Conservation (phyloP, 371 early-diverging fungal genomes). For the Amoeboaphelidium protococcarum region DNA sequence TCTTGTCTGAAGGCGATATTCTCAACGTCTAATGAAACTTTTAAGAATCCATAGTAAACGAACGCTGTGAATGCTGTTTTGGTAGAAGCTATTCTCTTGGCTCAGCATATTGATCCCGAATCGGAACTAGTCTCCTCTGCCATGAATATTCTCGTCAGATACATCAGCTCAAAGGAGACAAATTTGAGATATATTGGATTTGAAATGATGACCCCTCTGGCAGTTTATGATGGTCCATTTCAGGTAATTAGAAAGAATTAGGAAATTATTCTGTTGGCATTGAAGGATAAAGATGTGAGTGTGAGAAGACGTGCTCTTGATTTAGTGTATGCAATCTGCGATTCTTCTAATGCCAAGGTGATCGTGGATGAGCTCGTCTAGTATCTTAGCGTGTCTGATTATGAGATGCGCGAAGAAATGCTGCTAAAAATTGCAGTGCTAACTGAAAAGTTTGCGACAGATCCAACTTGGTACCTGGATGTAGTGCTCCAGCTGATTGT, state of each 20-base stretch:
- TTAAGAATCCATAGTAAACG: constrained; percentile 83
- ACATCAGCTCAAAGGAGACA: constrained; percentile 74
- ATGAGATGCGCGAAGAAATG: constrained; percentile 78
- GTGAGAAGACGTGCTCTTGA: constrained; percentile 85
- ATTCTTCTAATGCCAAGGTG: constrained; percentile 47
- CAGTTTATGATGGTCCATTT: constrained; percentile 51
- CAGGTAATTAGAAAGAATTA: constrained; percentile 60
- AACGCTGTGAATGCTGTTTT: constrained; percentile 86
- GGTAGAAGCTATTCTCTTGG: constrained; percentile 82
- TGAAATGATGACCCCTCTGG: constrained; percentile 89
- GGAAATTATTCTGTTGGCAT: constrained; percentile 55
- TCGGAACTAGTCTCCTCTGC: constrained; percentile 59
- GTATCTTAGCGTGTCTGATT: constrained; percentile 62
- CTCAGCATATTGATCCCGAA: constrained; percentile 69
- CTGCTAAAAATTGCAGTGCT: constrained; percentile 90
- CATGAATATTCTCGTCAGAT: constrained; percentile 47
- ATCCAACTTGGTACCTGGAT: constrained; percentile 92
- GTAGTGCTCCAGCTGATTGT: constrained; percentile 77
- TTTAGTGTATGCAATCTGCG: constrained; percentile 86
- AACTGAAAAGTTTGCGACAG: constrained; percentile 85
- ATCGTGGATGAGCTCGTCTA: constrained; percentile 71
- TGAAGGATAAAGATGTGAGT: constrained; percentile 84
- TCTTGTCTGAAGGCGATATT: constrained; percentile 45
- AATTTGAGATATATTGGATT: constrained; percentile 80
- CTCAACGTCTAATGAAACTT: constrained; percentile 49